Evolutionary conservation across 2,329 filamentous ascomycete genomes (phyloP), one percentile per base, ranked within the genome.

Genomic region (Cytospora leucostoma): DNA sequence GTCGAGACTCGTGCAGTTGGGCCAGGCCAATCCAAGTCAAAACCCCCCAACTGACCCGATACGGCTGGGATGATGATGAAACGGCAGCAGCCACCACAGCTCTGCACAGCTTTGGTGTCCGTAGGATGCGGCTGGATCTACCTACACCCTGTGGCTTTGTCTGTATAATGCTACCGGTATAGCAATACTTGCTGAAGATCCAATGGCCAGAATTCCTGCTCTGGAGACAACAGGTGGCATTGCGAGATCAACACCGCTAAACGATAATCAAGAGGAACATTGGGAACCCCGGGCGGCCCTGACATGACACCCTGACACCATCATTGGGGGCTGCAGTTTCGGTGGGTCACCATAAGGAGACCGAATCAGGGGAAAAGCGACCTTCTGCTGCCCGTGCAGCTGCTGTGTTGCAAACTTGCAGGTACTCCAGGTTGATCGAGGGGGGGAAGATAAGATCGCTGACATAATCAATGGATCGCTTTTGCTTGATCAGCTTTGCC

Each of bases 401-500:
- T 40, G 44, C 44, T 34, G 27, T 7, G 32, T n/a, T 35, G 49
- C 32, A 56, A 50, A 44, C 44, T 27, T 47, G 44, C 44, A 47
- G 44, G 40, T 47, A 34, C 44, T n/a, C n/a, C n/a, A n/a, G n/a
- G n/a, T 4, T 27, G 27, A 27, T 27, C 27, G 27, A 4, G 27
- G 4, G 27, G 27, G 27, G 27, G 27, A 4, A 27, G 27, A 47
- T 21, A 52, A 33, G 21, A 21, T 10, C 21, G 34, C 44, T 34
- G 40, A 54, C 51, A 21, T 50, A 40, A 17, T 51, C 33, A 50
- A 17, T 27, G 27, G 27, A 27, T 27, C n/a, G 27, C 4, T 27
- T 27, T 27, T 63, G 61, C 61, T 64, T 64, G 61, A 66, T 66
- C 64, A 66, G 64, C 64, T 44, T 38, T 64, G 64, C 64, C 64